phyloP scores from a whole-genome alignment of 2,329 filamentous ascomycete genomes.

The Exophiala dermatitidis region DNA sequence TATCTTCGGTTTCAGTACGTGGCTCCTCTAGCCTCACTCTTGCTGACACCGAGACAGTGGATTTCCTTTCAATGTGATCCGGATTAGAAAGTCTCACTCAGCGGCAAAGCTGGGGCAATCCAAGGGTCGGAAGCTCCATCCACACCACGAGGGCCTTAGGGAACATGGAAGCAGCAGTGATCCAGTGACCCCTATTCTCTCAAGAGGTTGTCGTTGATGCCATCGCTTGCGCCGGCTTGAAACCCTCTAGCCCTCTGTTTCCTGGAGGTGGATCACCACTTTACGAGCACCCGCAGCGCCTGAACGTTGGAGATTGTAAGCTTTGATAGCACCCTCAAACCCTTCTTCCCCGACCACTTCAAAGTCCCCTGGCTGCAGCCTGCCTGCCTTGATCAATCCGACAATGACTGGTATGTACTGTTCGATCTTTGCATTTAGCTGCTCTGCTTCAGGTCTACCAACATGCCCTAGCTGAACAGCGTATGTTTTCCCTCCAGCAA shows the following conservation, averaged over 20 bases:
- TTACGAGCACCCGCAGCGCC: constrained; percentile 25
- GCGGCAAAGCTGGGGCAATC: not conserved
- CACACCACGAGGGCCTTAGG: not conserved
- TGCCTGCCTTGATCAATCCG: constrained; percentile 22
- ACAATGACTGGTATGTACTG: constrained; percentile 25
- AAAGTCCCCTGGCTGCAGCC: constrained; percentile 22
- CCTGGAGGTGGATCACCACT: constrained; percentile 27
- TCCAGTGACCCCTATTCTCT: not conserved
- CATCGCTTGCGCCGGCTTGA: not conserved
- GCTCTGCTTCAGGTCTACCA: constrained; percentile 22
- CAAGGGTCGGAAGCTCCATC: not conserved
- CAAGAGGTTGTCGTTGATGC: not conserved
- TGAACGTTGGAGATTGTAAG: constrained; percentile 24
- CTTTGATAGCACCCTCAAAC: constrained; percentile 26
- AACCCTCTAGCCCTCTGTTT: not conserved
- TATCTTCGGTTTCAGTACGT: not conserved
- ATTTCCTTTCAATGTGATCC: not conserved
- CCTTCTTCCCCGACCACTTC: constrained; percentile 25
- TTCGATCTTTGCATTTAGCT: constrained; percentile 23
- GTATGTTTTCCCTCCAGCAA: constrained; percentile 26
- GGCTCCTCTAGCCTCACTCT: not conserved
- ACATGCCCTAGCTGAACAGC: constrained; percentile 17
- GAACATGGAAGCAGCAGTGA: not conserved
- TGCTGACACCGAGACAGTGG: not conserved
- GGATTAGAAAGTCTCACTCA: not conserved